Conservation (phyloP, 164 flowering plant species). For the Vitis labrusca region DNA sequence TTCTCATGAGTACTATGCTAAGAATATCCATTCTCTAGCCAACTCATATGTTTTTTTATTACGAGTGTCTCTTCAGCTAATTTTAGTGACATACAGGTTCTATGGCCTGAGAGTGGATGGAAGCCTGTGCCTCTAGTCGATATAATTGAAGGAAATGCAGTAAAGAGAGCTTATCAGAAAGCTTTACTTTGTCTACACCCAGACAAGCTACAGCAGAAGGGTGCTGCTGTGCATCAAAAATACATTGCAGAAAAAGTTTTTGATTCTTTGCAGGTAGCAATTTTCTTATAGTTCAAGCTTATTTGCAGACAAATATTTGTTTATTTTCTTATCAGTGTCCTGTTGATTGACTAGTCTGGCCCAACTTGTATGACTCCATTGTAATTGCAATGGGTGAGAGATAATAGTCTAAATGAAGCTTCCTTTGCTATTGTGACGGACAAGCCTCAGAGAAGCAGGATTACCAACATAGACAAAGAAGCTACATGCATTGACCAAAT, state of each 20-base stretch:
- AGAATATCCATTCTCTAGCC: background rate
- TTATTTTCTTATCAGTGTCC: too few species aligned
- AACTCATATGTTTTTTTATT: background rate
- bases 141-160: constrained; percentile 76
- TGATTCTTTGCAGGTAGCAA: constrained; percentile 78
- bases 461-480: too few species aligned
- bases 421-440: too few species aligned
- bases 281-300: background rate
- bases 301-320: background rate
- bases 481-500: too few species aligned
- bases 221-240: constrained; percentile 67
- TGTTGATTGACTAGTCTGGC: too few species aligned
- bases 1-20: background rate
- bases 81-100: constrained; percentile 48
- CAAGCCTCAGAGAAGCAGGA: too few species aligned
- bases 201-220: constrained; percentile 92
- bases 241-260: constrained; percentile 85
- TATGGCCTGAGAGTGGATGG: constrained; percentile 95
- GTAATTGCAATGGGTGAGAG: too few species aligned
- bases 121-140: constrained; percentile 84
- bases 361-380: too few species aligned
- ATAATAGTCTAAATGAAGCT: too few species aligned
- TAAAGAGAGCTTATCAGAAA: constrained; percentile 82
- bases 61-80: background rate
- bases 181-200: constrained; percentile 87